These are phyloP conservation scores for Cyclaneusma minus DNA, from an alignment of 2,329 filamentous ascomycete genomes.

Conservation along the genomic window DNA sequence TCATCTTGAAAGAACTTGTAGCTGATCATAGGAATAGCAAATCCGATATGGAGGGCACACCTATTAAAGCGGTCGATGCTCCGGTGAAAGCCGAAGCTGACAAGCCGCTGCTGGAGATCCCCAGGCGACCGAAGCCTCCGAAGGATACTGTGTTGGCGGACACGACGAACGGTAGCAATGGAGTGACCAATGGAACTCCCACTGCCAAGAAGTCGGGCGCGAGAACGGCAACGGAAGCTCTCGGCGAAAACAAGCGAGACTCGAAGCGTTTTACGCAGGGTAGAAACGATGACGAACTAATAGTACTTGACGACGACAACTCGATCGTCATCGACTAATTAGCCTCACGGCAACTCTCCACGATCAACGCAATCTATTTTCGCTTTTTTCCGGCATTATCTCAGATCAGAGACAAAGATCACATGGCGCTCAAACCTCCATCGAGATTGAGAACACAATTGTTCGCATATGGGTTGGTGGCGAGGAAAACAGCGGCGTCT, in stretches of 20 bases:
- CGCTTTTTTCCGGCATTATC: not conserved
- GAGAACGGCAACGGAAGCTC: slow-evolving; percentile 12
- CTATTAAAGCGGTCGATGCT: slow-evolving; percentile 28
- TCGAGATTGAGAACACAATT: slow-evolving; percentile 79
- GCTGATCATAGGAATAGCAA: slow-evolving; percentile 20
- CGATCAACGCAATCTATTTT: not conserved
- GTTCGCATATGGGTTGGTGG: slow-evolving; percentile 66
- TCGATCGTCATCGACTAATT: slow-evolving; percentile 9
- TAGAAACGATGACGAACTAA: too few relatives aligned
- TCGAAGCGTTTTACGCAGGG: too few relatives aligned
- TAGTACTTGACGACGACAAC: slow-evolving; percentile 16
- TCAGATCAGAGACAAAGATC: slow-evolving; percentile 10
- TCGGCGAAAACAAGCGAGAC: slow-evolving; percentile 11
- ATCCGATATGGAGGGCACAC: slow-evolving; percentile 29
- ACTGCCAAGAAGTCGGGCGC: slow-evolving; percentile 31
- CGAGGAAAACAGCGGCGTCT: slow-evolving; percentile 67
- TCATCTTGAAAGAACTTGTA: slow-evolving; percentile 14
- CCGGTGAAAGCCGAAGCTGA: slow-evolving; percentile 1
- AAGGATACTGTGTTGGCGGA: too few relatives aligned
- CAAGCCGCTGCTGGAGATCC: slow-evolving; percentile 25
- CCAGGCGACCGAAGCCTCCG: not conserved
- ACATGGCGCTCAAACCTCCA: slow-evolving; percentile 61
- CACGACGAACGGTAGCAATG: slow-evolving; percentile 32
- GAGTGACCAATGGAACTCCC: slow-evolving; percentile 15
- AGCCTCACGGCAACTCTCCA: not conserved